Evolutionary conservation across 176 grass and related monocot genomes (phyloP).

Genomic region (Hyparrhenia diplandra): DNA sequence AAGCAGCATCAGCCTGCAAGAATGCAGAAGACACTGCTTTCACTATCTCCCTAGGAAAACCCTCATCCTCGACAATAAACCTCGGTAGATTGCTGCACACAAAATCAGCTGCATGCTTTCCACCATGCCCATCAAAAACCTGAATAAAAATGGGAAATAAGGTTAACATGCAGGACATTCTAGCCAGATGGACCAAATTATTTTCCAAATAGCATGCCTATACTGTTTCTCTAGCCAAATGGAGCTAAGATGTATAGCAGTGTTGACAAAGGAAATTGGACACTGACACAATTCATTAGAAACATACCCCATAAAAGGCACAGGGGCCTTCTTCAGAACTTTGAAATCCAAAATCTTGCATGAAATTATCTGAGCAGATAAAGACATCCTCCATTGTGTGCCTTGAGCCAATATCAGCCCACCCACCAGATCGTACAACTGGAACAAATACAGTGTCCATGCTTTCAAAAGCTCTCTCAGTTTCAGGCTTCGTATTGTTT

Average conservation of each 20-base stretch:
- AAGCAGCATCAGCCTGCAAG: conserved; percentile 84
- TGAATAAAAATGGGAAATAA: conserved; percentile 32
- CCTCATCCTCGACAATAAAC: conserved; percentile 68
- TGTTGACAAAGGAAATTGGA: neutral
- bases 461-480: conserved; percentile 48
- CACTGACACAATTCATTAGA: neutral
- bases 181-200: conserved; percentile 4
- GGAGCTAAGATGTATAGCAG: neutral
- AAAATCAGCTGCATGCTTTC: conserved; percentile 96
- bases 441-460: conserved; percentile 52
- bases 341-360: conserved; percentile 58
- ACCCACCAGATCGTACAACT: conserved; percentile 69
- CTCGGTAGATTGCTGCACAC: conserved; percentile 75
- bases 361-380: conserved; percentile 72
- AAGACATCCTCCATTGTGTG: conserved; percentile 79
- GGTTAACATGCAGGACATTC: conserved; percentile 16
- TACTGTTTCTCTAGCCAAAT: conserved; percentile 10
- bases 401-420: conserved; percentile 75
- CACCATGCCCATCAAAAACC: conserved; percentile 99
- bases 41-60: conserved; percentile 77
- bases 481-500: conserved; percentile 22
- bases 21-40: conserved; percentile 81
- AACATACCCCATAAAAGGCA: conserved; percentile 88
- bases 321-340: conserved; percentile 55
- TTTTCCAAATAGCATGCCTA: neutral